A percentile compares a stretch with the other conserved stretches of the same genome.
Conservation (phyloP, 1,284 basidiomycete species). For the Bjerkandera adusta region DNA sequence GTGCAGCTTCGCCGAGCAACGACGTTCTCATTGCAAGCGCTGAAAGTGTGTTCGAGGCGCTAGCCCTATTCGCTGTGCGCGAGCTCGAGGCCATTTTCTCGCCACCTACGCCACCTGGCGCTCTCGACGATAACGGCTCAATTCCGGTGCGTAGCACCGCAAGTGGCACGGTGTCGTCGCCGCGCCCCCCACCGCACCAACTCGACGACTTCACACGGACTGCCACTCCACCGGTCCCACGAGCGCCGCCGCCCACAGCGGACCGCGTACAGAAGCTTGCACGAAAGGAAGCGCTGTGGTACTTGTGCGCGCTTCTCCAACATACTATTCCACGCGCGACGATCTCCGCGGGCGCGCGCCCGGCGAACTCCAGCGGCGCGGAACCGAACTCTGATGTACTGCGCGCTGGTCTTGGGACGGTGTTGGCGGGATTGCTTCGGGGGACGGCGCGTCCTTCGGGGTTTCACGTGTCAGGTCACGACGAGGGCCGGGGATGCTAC, state of each 20-base stretch:
- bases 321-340: slow-evolving; percentile 27
- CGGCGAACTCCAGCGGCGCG: slow-evolving; percentile 7
- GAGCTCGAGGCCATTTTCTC: slow-evolving; percentile 23
- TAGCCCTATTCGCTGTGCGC: slow-evolving; percentile 24
- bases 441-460: neutral
- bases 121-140: slow-evolving; percentile 6
- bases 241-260: slow-evolving; percentile 11
- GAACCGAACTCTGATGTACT: slow-evolving; percentile 4
- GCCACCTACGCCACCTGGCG: neutral
- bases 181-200: no score
- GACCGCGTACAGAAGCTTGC: slow-evolving; percentile 38
- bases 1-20: neutral
- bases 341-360: neutral
- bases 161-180: no score
- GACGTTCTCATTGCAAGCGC: slow-evolving; percentile 1
- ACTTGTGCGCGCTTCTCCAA: slow-evolving; percentile 46
- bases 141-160: no score
- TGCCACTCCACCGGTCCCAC: slow-evolving; percentile 4
- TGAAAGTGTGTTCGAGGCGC: slow-evolving; percentile 18
- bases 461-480: neutral
- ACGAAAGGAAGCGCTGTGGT: slow-evolving; percentile 53
- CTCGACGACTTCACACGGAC: no score
- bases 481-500: neutral
- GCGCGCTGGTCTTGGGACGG: slow-evolving; percentile 7
- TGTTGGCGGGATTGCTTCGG: slow-evolving; percentile 14